phyloP scores from a whole-genome alignment of 164 flowering plant genomes.

The Nymphaea thermarum region DNA sequence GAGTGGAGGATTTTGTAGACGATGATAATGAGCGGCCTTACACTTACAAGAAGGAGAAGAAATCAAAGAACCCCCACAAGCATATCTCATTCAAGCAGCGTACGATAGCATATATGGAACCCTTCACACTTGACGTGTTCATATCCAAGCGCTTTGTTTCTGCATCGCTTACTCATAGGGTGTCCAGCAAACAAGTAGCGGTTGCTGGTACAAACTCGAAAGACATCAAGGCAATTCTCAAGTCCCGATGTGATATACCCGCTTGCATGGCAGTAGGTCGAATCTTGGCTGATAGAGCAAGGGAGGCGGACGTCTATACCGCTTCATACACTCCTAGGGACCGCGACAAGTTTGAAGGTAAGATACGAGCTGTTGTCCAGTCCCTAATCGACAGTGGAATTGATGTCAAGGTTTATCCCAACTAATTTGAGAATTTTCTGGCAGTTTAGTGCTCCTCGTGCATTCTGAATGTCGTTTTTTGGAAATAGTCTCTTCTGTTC shows the following conservation, averaged over 20 bases:
- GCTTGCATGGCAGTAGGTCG: conserved; percentile 78
- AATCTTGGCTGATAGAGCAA: conserved; percentile 67
- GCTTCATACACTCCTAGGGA: conserved; percentile 86
- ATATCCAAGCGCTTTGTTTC: conserved; percentile 92
- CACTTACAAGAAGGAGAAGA: conserved; percentile 82
- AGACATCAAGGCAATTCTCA: conserved; percentile 77
- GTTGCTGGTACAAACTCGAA: conserved; percentile 96
- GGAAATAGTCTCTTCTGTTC: too few relatives aligned
- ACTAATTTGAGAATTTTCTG: conserved; percentile 19
- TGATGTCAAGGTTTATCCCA: conserved; percentile 74
- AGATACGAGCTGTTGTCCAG: conserved; percentile 92
- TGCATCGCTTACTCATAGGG: conserved; percentile 86
- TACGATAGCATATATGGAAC: conserved; percentile 81
- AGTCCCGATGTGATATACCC: conserved; percentile 78
- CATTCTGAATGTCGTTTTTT: too few relatives aligned
- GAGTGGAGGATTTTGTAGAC: conserved; percentile 84
- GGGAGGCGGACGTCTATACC: conserved; percentile 89
- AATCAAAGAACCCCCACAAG: conserved; percentile 73
- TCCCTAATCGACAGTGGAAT: conserved; percentile 87
- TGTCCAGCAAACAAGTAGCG: conserved; percentile 86
- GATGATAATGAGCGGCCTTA: conserved; percentile 85
- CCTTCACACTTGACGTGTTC: conserved; percentile 85
- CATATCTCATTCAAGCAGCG: conserved; percentile 84
- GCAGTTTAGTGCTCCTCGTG: neutral
- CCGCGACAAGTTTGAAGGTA: conserved; percentile 92